Evolutionary conservation across 371 early-diverging fungal genomes (phyloP), one percentile per base, ranked within the genome.

Genomic region (Fennellomyces sp.): DNA sequence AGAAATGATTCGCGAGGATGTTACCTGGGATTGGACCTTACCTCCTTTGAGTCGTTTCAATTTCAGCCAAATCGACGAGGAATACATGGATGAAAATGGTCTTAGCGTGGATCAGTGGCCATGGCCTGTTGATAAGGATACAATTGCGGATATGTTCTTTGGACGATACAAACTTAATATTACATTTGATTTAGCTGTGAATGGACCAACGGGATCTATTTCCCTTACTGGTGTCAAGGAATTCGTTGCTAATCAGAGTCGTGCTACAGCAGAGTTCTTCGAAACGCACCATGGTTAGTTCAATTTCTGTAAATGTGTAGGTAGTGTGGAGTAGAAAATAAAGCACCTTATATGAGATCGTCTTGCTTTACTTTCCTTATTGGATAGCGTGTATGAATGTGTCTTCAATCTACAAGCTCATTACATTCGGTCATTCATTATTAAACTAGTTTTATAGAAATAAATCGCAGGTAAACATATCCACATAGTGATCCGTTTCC

Each of bases 221-320:
- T 57, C 66, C 1, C 19, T 68, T 15, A 19, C 48, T 33, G 63
- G 66, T 19, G 23, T 72, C 2, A 65, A 68, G n/a, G 66, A 72
- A 31, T 68, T 56, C 38, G 36, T 57, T 15, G 42, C 26, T 26
- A 33, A 56, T 29, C 29, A 41, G 7, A 55, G 50, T 28, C 13
- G 29, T 13, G 56, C 31, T 17, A 47, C 27, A 15, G 19, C 35
- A 33, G 28, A 48, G 5, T 56, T 21, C 23, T 48, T 45, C 21
- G 21, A 45, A n/a, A 45, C 23, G 17, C 45, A 21, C n/a, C 8
- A 8, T 33, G 35, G 13, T 33, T 33, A 33, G n/a, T n/a, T n/a
- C n/a, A n/a, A n/a, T n/a, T n/a, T n/a, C n/a, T n/a, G n/a, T n/a
- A n/a, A n/a, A n/a, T n/a, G n/a, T n/a, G n/a, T n/a, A n/a, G n/a